Conservation (phyloP, 1,139 yeast species). For the Meyerozyma sp. region DNA sequence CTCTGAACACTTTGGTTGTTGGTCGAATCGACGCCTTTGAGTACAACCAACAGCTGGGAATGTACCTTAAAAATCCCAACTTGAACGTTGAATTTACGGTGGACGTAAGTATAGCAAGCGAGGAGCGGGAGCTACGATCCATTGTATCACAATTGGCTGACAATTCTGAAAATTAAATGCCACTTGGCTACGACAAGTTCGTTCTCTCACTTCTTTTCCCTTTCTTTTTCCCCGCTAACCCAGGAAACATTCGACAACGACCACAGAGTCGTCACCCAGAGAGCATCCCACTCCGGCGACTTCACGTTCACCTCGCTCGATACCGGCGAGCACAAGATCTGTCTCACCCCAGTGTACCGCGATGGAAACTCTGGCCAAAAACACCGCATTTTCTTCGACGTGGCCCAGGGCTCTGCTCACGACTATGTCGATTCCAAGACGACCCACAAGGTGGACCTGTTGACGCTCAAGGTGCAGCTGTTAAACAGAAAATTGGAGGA, state of each 20-base stretch:
- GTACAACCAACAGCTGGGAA: slow-evolving; percentile 23
- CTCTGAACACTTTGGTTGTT: slow-evolving; percentile 37
- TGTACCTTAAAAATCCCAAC: slow-evolving; percentile 25
- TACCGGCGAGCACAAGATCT: slow-evolving; percentile 45
- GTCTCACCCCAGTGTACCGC: slow-evolving; percentile 39
- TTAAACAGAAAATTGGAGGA: slow-evolving; percentile 40
- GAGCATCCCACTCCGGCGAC: slow-evolving; percentile 34
- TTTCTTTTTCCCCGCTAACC: slow-evolving; percentile 11
- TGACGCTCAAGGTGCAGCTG: slow-evolving; percentile 32
- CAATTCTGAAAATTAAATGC: background rate
- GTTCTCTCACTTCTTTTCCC: background rate
- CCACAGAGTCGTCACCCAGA: slow-evolving; percentile 39
- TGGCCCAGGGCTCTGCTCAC: slow-evolving; percentile 43
- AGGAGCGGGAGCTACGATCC: too few species aligned
- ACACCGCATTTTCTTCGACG: slow-evolving; percentile 42
- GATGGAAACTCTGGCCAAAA: slow-evolving; percentile 29
- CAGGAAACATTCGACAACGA: slow-evolving; percentile 46
- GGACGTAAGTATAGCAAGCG: slow-evolving; percentile 19
- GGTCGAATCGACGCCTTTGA: slow-evolving; percentile 43
- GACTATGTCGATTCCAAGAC: slow-evolving; percentile 46
- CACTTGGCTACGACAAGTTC: too few species aligned
- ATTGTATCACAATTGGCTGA: background rate
- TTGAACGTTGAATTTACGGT: slow-evolving; percentile 38
- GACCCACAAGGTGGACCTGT: slow-evolving; percentile 37
- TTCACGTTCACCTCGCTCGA: slow-evolving; percentile 38